These are phyloP conservation scores for Glycine tomentella DNA, from an alignment of 306 rosid genomes.

Conservation along the genomic window DNA sequence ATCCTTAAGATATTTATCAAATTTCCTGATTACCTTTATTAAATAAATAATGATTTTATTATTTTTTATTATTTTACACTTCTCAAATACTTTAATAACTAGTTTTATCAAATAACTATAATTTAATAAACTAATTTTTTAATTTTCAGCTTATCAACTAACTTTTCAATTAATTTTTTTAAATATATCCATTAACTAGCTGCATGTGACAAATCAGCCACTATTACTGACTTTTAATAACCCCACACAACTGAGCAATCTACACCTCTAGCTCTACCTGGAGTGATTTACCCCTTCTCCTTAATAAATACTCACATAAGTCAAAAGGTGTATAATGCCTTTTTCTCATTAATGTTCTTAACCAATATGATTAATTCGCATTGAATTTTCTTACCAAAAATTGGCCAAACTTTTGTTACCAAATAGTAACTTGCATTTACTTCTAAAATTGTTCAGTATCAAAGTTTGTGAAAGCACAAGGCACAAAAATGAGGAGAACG, in stretches of 20 bases:
- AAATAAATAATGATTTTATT: too few relatives aligned
- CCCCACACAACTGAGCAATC: conserved; percentile 4
- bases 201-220: conserved; percentile 21
- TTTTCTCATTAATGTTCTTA: conserved; percentile 7
- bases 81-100: too few relatives aligned
- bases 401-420: neutral
- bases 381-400: conserved; percentile 15
- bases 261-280: neutral
- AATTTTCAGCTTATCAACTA: too few relatives aligned
- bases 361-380: neutral
- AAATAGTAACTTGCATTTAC: neutral
- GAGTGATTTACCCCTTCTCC: neutral
- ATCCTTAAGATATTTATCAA: too few relatives aligned
- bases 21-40: too few relatives aligned
- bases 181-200: too few relatives aligned
- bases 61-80: too few relatives aligned
- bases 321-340: neutral
- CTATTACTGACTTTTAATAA: too few relatives aligned
- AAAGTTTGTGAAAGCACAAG: neutral
- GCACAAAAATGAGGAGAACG: neutral
- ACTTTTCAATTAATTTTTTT: too few relatives aligned
- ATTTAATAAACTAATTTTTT: too few relatives aligned
- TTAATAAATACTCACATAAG: neutral
- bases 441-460: neutral
- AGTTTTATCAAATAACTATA: too few relatives aligned